These are phyloP conservation scores for Geotrichum restrictum DNA, from an alignment of 1,139 yeast genomes.

Conservation along the genomic window DNA sequence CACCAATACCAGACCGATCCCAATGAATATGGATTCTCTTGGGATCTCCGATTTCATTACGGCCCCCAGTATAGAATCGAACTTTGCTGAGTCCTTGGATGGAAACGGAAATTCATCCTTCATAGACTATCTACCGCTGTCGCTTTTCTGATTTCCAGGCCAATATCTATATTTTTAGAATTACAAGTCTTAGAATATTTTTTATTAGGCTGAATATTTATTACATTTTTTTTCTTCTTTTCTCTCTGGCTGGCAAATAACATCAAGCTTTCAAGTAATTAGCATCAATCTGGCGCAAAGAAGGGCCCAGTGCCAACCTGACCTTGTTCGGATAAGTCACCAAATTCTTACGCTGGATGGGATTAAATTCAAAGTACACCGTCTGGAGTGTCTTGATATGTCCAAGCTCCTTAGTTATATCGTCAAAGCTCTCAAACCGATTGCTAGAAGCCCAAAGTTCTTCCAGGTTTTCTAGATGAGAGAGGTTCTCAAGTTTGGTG, in stretches of 20 bases:
- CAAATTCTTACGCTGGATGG: constrained; percentile 66
- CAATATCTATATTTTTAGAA: neutral
- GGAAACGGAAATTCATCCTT: neutral
- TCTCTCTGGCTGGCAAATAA: neutral
- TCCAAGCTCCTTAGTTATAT: constrained; percentile 63
- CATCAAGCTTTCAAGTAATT: constrained; percentile 46
- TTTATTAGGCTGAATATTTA: neutral
- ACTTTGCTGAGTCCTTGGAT: neutral
- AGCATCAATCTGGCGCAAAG: constrained; percentile 87
- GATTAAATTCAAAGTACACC: constrained; percentile 94
- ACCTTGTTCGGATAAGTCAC: constrained; percentile 84
- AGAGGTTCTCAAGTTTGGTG: constrained; percentile 56
- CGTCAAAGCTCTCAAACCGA: constrained; percentile 60
- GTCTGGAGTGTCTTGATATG: constrained; percentile 67
- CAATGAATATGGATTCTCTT: too few relatives aligned
- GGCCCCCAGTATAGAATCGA: neutral
- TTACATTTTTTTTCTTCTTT: too few relatives aligned
- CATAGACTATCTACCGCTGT: constrained; percentile 4
- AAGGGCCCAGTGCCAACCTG: constrained; percentile 64
- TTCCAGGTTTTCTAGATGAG: constrained; percentile 64
- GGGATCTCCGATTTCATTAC: neutral
- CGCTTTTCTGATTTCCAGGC: neutral
- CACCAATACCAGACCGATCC: neutral
- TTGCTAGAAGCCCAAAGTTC: constrained; percentile 94
- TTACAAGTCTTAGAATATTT: neutral